These are phyloP conservation scores for Kazachstania taianensis DNA, from an alignment of 805 yeast species.

Conservation along the genomic window DNA sequence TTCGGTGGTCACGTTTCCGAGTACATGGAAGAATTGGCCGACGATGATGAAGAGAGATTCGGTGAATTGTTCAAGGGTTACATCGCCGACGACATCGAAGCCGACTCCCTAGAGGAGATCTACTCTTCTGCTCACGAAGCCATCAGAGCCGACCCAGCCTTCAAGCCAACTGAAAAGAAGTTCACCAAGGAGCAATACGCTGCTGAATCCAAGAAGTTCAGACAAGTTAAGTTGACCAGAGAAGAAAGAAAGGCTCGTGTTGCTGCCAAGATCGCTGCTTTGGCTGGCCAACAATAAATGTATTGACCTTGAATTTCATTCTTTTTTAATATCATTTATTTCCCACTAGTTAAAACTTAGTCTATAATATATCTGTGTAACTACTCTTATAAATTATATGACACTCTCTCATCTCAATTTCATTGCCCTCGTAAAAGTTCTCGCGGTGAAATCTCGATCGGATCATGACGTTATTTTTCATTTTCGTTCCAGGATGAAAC, in stretches of 20 bases:
- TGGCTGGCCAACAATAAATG: constrained; percentile 38
- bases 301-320: constrained; percentile 4
- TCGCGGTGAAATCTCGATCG: too few relatives aligned
- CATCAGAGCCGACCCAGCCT: constrained; percentile 92
- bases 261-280: constrained; percentile 89
- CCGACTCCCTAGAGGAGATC: constrained; percentile 92
- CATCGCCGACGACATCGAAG: constrained; percentile 94
- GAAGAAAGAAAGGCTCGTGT: constrained; percentile 86
- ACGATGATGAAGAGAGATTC: constrained; percentile 99
- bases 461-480: too few relatives aligned
- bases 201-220: constrained; percentile 91
- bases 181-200: constrained; percentile 97
- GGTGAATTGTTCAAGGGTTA: constrained; percentile 90
- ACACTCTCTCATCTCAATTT: too few relatives aligned
- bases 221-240: constrained; percentile 74
- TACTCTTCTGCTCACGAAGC: constrained; percentile 90
- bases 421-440: too few relatives aligned
- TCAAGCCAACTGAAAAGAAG: constrained; percentile 83
- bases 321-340: not conserved
- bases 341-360: too few relatives aligned
- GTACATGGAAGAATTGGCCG: constrained; percentile 99
- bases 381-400: too few relatives aligned
- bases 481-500: too few relatives aligned
- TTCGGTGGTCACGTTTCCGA: constrained; percentile 99
- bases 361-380: constrained; percentile 1